Evolutionary conservation across 805 yeast genomes (phyloP).

Genomic region (Candida manassasensis): DNA sequence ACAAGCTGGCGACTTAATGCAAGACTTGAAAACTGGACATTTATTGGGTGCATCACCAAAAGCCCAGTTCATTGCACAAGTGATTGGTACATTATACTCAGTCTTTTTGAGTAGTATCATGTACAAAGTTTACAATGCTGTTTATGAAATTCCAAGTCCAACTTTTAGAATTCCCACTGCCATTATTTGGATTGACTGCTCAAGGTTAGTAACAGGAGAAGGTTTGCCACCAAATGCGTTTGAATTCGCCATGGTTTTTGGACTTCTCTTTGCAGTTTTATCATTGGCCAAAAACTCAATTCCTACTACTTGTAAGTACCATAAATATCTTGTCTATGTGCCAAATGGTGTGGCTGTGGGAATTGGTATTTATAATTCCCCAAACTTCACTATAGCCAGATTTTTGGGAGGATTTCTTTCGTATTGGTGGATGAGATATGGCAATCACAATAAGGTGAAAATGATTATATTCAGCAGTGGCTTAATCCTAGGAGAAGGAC

Average conservation of each 20-base stretch:
- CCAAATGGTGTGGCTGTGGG: slow-evolving; percentile 98
- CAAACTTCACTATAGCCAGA: slow-evolving; percentile 89
- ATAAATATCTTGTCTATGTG: slow-evolving; percentile 48
- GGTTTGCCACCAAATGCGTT: slow-evolving; percentile 81
- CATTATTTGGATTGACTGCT: slow-evolving; percentile 93
- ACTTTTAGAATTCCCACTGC: slow-evolving; percentile 92
- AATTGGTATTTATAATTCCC: slow-evolving; percentile 90
- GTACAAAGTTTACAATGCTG: slow-evolving; percentile 75
- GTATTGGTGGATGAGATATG: slow-evolving; percentile 46
- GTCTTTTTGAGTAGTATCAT: slow-evolving; percentile 73
- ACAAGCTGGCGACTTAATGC: slow-evolving; percentile 98
- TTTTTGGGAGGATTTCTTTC: slow-evolving; percentile 82
- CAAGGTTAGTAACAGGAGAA: slow-evolving; percentile 84
- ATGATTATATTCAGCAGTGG: slow-evolving; percentile 91
- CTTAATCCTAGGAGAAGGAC: slow-evolving; percentile 88
- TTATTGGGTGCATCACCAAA: slow-evolving; percentile 85
- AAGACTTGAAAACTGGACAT: slow-evolving; percentile 93
- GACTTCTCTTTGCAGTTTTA: slow-evolving; percentile 62
- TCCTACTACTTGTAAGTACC: slow-evolving; percentile 36
- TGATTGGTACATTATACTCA: slow-evolving; percentile 84
- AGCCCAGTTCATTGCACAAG: slow-evolving; percentile 87
- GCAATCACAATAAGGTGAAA: slow-evolving; percentile 48
- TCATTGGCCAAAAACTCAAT: slow-evolving; percentile 59
- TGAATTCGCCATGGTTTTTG: slow-evolving; percentile 56
- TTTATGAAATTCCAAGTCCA: slow-evolving; percentile 80